A percentile compares a stretch with the other conserved stretches of the same genome.
These are phyloP conservation scores for Cryptosporidium canis DNA, from an alignment of 169 alveolate genomes.

Conservation along the genomic window DNA sequence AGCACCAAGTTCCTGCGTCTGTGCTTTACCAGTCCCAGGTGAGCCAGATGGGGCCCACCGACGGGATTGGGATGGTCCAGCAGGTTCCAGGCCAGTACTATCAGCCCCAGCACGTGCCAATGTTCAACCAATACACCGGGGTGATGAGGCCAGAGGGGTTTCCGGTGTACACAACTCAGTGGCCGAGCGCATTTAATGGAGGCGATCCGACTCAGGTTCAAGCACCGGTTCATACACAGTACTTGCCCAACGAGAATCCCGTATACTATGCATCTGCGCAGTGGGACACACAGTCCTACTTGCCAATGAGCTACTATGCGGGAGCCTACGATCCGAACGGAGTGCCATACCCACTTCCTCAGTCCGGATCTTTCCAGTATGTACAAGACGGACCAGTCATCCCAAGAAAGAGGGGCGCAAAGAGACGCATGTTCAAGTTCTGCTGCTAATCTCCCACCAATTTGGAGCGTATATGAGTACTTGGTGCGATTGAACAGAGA, in stretches of 20 bases:
- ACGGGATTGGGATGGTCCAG: slow-evolving; percentile 31
- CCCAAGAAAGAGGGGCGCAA: slow-evolving; percentile 66
- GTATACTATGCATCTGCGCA: slow-evolving; percentile 62
- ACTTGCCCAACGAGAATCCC: slow-evolving; percentile 54
- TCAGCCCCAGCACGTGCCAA: slow-evolving; percentile 25
- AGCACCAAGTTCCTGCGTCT: slow-evolving; percentile 65
- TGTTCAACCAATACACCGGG: slow-evolving; percentile 17
- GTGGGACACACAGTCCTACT: slow-evolving; percentile 66
- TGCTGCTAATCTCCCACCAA: slow-evolving; percentile 14
- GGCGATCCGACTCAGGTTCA: slow-evolving; percentile 71
- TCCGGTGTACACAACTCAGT: slow-evolving; percentile 63
- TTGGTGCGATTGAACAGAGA: neutral
- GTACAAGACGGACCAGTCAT: slow-evolving; percentile 57
- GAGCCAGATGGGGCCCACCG: slow-evolving; percentile 12
- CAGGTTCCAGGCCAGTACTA: slow-evolving; percentile 53
- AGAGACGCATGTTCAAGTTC: slow-evolving; percentile 48
- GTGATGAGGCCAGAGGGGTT: slow-evolving; percentile 60
- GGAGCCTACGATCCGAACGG: slow-evolving; percentile 62
- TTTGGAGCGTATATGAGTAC: neutral
- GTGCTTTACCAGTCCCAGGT: slow-evolving; percentile 64
- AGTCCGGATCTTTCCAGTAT: slow-evolving; percentile 61
- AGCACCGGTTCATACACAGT: slow-evolving; percentile 62
- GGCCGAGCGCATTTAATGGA: slow-evolving; percentile 67
- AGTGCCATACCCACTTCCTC: slow-evolving; percentile 35
- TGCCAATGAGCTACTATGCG: slow-evolving; percentile 64